These are phyloP conservation scores for Termitomyces sp. DNA, from an alignment of 768 basidiomycete species.

Conservation along the genomic window DNA sequence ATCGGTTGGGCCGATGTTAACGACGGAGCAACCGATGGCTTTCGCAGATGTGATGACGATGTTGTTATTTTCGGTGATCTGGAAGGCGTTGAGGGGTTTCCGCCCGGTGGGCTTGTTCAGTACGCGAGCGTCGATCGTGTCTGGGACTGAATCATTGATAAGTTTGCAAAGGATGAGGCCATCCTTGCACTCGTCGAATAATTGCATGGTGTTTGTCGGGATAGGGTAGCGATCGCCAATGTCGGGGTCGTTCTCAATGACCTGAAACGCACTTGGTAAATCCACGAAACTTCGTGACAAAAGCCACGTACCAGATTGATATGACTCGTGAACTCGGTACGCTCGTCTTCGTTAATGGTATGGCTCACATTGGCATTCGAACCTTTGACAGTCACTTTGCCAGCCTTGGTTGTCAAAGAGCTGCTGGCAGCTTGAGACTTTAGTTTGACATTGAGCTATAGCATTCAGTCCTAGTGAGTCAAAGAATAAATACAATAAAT, in stretches of 20 bases:
- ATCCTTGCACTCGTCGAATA: slow-evolving; percentile 96
- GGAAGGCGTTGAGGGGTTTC: slow-evolving; percentile 94
- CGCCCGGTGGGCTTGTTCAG: slow-evolving; percentile 81
- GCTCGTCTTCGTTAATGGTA: slow-evolving; percentile 96
- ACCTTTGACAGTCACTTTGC: slow-evolving; percentile 92
- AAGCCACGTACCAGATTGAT: slow-evolving; percentile 77
- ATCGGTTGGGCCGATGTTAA: slow-evolving; percentile 96
- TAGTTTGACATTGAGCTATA: slow-evolving; percentile 80
- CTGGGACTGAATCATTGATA: slow-evolving; percentile 98
- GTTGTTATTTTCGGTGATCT: slow-evolving; percentile 99
- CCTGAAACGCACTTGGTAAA: slow-evolving; percentile 40
- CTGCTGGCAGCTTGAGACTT: slow-evolving; percentile 39
- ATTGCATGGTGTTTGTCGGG: slow-evolving; percentile 95
- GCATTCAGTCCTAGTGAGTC: not conserved
- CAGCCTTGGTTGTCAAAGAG: slow-evolving; percentile 60
- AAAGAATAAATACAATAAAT: slow-evolving; percentile 11
- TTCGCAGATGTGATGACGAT: slow-evolving; percentile 98
- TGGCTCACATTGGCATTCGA: slow-evolving; percentile 95
- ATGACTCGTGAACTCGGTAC: slow-evolving; percentile 95
- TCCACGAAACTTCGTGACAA: not conserved
- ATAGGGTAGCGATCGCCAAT: slow-evolving; percentile 82
- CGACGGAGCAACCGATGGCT: slow-evolving; percentile 97
- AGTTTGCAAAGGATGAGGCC: slow-evolving; percentile 97
- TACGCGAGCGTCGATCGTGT: slow-evolving; percentile 98
- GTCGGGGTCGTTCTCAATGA: slow-evolving; percentile 88